Conservation (phyloP, 169 alveolate genomes). For the Miamiensis avidus region DNA sequence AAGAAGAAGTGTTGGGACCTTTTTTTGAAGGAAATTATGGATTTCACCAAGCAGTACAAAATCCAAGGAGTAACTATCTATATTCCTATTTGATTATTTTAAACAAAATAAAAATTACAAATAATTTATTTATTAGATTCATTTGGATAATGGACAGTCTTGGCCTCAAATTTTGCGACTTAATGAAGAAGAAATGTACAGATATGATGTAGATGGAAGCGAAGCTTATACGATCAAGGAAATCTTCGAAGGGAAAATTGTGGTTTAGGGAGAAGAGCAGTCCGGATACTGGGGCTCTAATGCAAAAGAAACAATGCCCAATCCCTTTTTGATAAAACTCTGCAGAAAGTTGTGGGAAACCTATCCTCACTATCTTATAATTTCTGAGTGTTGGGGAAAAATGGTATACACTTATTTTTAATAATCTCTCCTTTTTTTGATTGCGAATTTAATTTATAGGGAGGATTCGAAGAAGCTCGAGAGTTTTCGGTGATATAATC, state of each 20-base stretch:
- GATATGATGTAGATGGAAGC: constrained; percentile 87
- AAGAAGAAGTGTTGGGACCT: constrained; percentile 85
- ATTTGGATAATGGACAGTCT: constrained; percentile 82
- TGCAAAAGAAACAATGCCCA: constrained; percentile 70
- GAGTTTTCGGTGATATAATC: constrained; percentile 46
- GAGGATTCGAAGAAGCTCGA: constrained; percentile 11
- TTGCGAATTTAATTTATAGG: not conserved
- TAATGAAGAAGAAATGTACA: constrained; percentile 78
- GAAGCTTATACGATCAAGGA: constrained; percentile 83
- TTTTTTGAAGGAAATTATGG: constrained; percentile 72
- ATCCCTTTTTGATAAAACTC: constrained; percentile 86
- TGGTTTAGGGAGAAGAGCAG: constrained; percentile 68
- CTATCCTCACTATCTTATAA: constrained; percentile 79
- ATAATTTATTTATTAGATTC: constrained; percentile 46
- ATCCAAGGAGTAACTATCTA: constrained; percentile 64
- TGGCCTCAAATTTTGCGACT: constrained; percentile 86
- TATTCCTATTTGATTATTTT: too few relatives aligned
- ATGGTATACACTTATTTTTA: constrained; percentile 45
- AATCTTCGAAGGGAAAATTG: constrained; percentile 84
- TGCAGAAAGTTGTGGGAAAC: constrained; percentile 82
- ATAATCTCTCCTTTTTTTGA: constrained; percentile 54
- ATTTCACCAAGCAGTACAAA: constrained; percentile 58
- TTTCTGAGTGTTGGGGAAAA: constrained; percentile 88
- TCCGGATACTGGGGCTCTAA: constrained; percentile 79
- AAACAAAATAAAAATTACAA: too few relatives aligned